Percentiles rank a stretch among this genome's conserved stretches.
Evolutionary conservation across 2,329 filamentous ascomycete genomes (phyloP).

Genomic region (Colletotrichum orbiculare): DNA sequence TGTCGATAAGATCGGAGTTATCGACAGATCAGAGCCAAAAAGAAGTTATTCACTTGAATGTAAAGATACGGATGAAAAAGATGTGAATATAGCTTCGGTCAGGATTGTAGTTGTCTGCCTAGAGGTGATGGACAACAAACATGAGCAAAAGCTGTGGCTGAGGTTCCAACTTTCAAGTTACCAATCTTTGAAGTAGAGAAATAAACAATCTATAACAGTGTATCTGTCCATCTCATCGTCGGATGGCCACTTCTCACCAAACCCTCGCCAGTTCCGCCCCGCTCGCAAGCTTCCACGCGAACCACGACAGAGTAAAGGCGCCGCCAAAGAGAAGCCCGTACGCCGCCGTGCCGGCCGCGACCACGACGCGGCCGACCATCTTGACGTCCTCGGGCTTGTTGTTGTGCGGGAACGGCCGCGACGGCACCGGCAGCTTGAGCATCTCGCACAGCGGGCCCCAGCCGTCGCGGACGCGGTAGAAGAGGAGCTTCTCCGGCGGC

Average conservation of each 20-base stretch:
- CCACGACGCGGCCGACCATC: slow-evolving; percentile 4
- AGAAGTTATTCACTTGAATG: accelerated
- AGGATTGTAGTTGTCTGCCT: no score
- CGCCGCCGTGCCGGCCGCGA: not conserved
- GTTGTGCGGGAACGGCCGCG: slow-evolving; percentile 43
- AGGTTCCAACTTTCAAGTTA: no score
- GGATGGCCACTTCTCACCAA: not conserved
- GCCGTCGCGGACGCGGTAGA: slow-evolving; percentile 43
- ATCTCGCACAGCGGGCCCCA: slow-evolving; percentile 49
- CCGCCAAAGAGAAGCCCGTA: slow-evolving; percentile 10
- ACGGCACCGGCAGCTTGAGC: slow-evolving; percentile 44
- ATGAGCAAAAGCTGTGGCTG: no score
- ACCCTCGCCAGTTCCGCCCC: not conserved
- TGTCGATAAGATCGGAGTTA: no score
- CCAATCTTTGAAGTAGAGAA: no score
- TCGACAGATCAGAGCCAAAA: no score
- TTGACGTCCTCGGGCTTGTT: slow-evolving; percentile 40
- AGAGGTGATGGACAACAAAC: no score
- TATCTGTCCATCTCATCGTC: no score
- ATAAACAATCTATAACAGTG: no score
- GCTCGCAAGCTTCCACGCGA: not conserved
- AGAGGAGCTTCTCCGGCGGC: slow-evolving; percentile 41
- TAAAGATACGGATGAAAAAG: no score
- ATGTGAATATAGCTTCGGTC: no score
- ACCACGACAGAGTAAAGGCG: not conserved